phyloP scores from a whole-genome alignment of 495 filamentous ascomycete species.

The Penicillium herquei region DNA sequence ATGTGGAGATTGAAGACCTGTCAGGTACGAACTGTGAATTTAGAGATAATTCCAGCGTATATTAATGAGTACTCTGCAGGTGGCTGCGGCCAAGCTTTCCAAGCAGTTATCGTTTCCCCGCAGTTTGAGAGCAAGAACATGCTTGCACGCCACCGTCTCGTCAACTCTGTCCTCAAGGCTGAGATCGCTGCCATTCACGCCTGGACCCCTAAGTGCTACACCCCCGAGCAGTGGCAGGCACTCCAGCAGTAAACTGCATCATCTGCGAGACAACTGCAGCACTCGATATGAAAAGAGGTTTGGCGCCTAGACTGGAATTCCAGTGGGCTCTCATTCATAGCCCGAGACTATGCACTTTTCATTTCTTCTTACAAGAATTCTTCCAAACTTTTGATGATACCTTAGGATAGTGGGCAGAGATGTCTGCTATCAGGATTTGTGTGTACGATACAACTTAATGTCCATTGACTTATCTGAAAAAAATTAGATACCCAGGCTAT shows the following conservation, averaged over 20 bases:
- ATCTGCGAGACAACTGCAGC: not conserved
- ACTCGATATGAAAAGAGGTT: not conserved
- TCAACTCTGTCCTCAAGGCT: conserved; percentile 82
- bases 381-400: conserved; percentile 7
- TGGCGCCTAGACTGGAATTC: no score
- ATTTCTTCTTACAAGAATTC: not conserved
- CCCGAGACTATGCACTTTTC: no score
- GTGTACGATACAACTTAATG: conserved; percentile 11
- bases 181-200: conserved; percentile 96
- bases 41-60: no score
- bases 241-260: conserved; percentile 46
- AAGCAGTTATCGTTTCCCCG: conserved; percentile 85
- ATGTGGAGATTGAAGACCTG: conserved; percentile 91
- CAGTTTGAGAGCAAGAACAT: conserved; percentile 83
- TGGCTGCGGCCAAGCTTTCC: conserved; percentile 94
- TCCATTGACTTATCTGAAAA: not conserved
- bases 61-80: conserved; percentile 44
- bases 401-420: conserved; percentile 2
- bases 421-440: not conserved
- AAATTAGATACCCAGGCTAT: not conserved
- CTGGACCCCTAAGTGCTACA: conserved; percentile 97
- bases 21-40: conserved; percentile 61
- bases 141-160: conserved; percentile 83
- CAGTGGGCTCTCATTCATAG: no score
- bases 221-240: conserved; percentile 88